A percentile compares a stretch with the other conserved stretches of the same genome.
Conservation (phyloP, 1,139 yeast species). For the Debaryomyces nepalensis region DNA sequence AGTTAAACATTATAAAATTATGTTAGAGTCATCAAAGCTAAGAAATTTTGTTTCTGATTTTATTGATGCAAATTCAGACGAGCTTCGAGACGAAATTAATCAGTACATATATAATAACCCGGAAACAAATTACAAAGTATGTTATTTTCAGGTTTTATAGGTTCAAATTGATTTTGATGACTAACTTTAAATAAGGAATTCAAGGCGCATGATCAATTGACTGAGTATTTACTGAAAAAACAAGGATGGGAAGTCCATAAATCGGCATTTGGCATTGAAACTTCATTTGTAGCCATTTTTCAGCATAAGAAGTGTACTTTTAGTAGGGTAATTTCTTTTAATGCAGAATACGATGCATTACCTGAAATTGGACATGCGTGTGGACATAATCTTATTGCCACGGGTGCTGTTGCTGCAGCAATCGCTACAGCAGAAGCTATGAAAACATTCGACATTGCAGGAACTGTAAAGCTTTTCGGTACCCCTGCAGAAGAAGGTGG, state of each 20-base stretch:
- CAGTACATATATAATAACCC: background rate
- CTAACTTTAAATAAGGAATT: background rate
- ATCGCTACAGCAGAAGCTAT: conserved; percentile 21
- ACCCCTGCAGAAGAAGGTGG: conserved; percentile 31
- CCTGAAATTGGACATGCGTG: conserved; percentile 30
- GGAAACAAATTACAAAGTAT: background rate
- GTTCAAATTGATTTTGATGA: background rate
- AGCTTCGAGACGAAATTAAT: background rate
- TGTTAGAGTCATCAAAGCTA: no score
- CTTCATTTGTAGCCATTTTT: background rate
- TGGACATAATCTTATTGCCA: conserved; percentile 29
- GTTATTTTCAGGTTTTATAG: background rate
- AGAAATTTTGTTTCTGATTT: background rate
- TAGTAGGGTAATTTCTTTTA: conserved; percentile 14
- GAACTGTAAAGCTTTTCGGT: conserved; percentile 26
- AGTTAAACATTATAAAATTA: no score
- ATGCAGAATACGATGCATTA: conserved; percentile 26
- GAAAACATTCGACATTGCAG: conserved; percentile 22
- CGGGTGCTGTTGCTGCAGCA: conserved; percentile 22
- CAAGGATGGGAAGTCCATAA: background rate
- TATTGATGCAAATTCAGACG: conserved; percentile 1
- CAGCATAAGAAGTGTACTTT: no score
- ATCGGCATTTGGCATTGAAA: background rate
- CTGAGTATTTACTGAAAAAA: background rate
- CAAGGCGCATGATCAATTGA: background rate